These are phyloP conservation scores for Exophiala mesophila DNA, from an alignment of 2,329 filamentous ascomycete species.

Conservation along the genomic window DNA sequence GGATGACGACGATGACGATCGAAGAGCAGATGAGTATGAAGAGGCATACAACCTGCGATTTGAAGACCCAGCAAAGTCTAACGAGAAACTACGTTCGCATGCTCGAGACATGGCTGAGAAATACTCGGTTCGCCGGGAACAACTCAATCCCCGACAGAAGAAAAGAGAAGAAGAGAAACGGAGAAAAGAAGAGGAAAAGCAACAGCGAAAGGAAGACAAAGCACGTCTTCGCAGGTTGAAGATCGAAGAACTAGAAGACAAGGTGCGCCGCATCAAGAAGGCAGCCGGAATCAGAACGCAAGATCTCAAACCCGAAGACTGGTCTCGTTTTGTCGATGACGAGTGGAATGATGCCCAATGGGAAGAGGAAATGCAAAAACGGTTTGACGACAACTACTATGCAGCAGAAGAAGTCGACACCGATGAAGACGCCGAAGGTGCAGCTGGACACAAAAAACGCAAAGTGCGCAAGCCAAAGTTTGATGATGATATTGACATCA, in stretches of 20 bases:
- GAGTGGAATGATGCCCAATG: conserved; percentile 85
- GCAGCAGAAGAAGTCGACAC: conserved; percentile 57
- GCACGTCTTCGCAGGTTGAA: conserved; percentile 80
- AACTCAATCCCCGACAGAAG: conserved; percentile 69
- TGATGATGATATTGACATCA: conserved; percentile 98
- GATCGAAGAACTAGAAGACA: conserved; percentile 83
- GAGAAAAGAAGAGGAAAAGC: conserved; percentile 72
- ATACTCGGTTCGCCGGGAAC: conserved; percentile 80
- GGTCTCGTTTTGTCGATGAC: conserved; percentile 77
- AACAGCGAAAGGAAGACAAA: conserved; percentile 71
- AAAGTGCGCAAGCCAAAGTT: conserved; percentile 74
- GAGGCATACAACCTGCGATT: conserved; percentile 94
- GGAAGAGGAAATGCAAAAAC: conserved; percentile 83
- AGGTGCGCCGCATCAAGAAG: conserved; percentile 80
- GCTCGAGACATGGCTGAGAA: conserved; percentile 78
- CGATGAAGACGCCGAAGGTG: conserved; percentile 63
- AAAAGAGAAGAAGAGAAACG: conserved; percentile 72
- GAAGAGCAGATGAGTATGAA: conserved; percentile 79
- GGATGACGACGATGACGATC: conserved; percentile 74
- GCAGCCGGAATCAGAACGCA: conserved; percentile 70
- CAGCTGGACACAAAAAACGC: conserved; percentile 22
- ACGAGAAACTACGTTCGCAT: conserved; percentile 83
- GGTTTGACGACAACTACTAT: conserved; percentile 90
- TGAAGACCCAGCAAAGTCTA: conserved; percentile 82
- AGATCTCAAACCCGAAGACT: conserved; percentile 66